Conservation (phyloP, 345 rosid genomes). For the Microthlaspi erraticum region DNA sequence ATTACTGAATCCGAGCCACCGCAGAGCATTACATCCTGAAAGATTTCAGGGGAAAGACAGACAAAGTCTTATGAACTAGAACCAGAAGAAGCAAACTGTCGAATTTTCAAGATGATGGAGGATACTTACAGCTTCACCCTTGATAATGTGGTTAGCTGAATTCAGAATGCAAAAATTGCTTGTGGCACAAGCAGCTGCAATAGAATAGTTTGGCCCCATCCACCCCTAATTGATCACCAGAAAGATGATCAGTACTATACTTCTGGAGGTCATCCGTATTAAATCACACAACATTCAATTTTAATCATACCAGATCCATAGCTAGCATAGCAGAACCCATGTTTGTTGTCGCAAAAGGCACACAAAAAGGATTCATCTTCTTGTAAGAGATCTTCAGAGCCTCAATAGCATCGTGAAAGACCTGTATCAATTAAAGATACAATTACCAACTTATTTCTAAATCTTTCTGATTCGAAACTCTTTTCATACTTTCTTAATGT, state of each 20-base stretch:
- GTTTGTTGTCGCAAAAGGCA: conserved; percentile 95
- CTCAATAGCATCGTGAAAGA: conserved; percentile 86
- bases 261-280: conserved; percentile 6
- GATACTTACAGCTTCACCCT: conserved; percentile 95
- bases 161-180: conserved; percentile 90
- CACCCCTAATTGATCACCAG: conserved; percentile 67
- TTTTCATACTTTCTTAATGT: neutral
- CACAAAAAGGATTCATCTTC: conserved; percentile 96
- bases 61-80: conserved; percentile 12
- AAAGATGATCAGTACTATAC: conserved; percentile 21
- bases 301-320: conserved; percentile 80
- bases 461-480: neutral
- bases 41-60: conserved; percentile 25
- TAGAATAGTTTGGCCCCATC: conserved; percentile 99
- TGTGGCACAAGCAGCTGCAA: conserved; percentile 96
- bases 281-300: conserved; percentile 29
- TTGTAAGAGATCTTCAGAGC: conserved; percentile 85
- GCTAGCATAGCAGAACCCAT: conserved; percentile 99
- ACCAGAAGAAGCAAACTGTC: conserved; percentile 26
- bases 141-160: conserved; percentile 91
- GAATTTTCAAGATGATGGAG: conserved; percentile 22
- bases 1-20: conserved; percentile 94
- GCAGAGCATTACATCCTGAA: conserved; percentile 93
- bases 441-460: neutral
- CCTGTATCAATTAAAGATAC: conserved; percentile 52